These are phyloP conservation scores for Phoma herbarum DNA, from an alignment of 2,329 filamentous ascomycete species.

Conservation along the genomic window DNA sequence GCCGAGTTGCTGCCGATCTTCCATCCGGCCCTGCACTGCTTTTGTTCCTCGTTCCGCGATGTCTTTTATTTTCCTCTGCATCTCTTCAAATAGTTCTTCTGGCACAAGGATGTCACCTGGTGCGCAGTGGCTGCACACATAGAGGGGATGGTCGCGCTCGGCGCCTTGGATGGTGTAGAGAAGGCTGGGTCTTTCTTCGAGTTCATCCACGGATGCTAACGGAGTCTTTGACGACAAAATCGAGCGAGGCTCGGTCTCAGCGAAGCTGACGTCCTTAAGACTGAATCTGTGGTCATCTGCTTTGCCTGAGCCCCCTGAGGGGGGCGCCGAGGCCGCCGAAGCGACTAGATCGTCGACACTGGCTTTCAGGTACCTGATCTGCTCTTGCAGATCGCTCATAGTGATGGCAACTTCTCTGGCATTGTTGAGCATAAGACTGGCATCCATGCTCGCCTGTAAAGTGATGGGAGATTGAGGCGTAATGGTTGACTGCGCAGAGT, in stretches of 20 bases:
- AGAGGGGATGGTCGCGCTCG: not conserved
- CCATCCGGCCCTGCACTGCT: not conserved
- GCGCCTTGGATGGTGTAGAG: not conserved
- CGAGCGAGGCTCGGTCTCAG: not conserved
- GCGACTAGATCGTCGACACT: not conserved
- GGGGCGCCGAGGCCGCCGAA: too few species aligned
- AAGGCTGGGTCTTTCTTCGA: not conserved
- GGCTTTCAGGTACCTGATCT: not conserved
- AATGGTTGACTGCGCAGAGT: not conserved
- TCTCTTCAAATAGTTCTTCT: not conserved
- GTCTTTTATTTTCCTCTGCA: not conserved
- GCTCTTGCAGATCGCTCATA: not conserved
- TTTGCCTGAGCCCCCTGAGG: too few species aligned
- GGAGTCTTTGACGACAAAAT: not conserved
- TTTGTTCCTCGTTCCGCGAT: not conserved
- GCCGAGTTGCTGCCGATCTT: not conserved
- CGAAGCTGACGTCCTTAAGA: not conserved
- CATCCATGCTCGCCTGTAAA: not conserved
- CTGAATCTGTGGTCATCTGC: not conserved
- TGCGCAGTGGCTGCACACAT: not conserved
- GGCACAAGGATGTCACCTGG: not conserved
- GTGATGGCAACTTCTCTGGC: not conserved
- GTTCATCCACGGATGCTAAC: not conserved
- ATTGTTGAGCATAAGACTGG: not conserved
- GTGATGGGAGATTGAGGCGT: not conserved